Evolutionary conservation across 257 asterid genomes (phyloP), one percentile per base, ranked within the genome.

Genomic region (Orobanche coerulescens): DNA sequence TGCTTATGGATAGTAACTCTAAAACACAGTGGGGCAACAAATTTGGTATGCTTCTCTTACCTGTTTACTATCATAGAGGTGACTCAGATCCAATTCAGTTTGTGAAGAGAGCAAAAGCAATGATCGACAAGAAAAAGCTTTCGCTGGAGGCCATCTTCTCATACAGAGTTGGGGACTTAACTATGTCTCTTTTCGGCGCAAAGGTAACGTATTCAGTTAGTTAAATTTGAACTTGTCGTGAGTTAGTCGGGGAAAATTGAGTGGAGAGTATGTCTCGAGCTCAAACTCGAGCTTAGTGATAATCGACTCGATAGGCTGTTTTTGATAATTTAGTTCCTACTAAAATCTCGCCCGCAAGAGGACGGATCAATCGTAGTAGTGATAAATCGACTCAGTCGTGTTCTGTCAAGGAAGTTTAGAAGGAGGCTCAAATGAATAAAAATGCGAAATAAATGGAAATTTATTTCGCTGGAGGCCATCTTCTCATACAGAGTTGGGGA

Each of bases 121-220:
- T 88, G 95, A 80, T 85, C 11, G 98, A 85, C 80, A 82, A 78
- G 84, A 91, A 88, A 73, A 91, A 91, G 71, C 84, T 80, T 0
- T 91, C 98, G 1, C 56, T 85, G 0, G 96, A 85, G 69, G 98
- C 75, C 44, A 40, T 74, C 6, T 82, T 66, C 70, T 81, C 96
- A 20, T 88, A 91, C 81, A 71, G 61, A 67, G 18, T 84, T 13
- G 88, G 81, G 16, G 36, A 79, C 60, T 22, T 77, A 7, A 28
- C 73, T 65, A 83, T 80, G 92, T 83, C 92, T 48, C 31, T 42
- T 16, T 69, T 85, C 5, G 95, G 96, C 18, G 16, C 91, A 31
- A 91, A 85, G 93, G 96, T 90, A 11, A 2, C 69, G 28, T 26
- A 15, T 14, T 1, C 15, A 30, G 13, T 34, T 26, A 26, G 5